A percentile compares a stretch with the other conserved stretches of the same genome.
Conservation (phyloP, 2,329 filamentous ascomycete genomes). For the Dactylellina haptotyla region DNA sequence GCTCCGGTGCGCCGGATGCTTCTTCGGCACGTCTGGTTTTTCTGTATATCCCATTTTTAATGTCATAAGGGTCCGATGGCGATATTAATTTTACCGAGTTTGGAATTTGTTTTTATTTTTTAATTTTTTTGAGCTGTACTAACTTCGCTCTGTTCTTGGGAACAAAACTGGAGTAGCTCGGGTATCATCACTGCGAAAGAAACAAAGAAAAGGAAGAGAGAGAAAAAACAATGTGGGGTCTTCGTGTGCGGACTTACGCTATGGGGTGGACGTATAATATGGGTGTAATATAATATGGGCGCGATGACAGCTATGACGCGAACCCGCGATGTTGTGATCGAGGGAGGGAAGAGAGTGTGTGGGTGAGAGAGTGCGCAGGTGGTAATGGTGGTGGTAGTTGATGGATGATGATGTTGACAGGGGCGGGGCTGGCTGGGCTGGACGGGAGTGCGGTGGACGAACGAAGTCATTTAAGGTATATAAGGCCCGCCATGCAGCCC, state of each 20-base stretch:
- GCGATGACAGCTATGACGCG: not conserved
- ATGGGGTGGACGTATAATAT: not conserved
- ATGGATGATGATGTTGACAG: slow-evolving; percentile 37
- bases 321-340: not conserved
- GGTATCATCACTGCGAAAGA: slow-evolving; percentile 38
- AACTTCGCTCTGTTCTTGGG: slow-evolving; percentile 38
- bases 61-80: slow-evolving; percentile 12
- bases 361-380: not conserved
- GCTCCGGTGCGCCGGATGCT: slow-evolving; percentile 43
- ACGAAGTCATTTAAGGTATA: slow-evolving; percentile 53
- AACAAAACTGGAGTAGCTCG: slow-evolving; percentile 49
- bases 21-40: not conserved
- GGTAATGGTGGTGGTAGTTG: not conserved
- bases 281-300: not conserved
- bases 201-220: not conserved
- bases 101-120: slow-evolving; percentile 4
- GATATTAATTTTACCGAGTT: not conserved
- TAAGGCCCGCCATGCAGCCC: slow-evolving; percentile 55
- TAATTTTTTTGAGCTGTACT: slow-evolving; percentile 1
- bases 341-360: not conserved
- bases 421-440: slow-evolving; percentile 33
- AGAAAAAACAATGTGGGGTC: not conserved
- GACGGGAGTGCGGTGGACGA: slow-evolving; percentile 11
- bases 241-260: too few species aligned
- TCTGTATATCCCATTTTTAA: slow-evolving; percentile 6